phyloP scores from a whole-genome alignment of 495 filamentous ascomycete species.

The Tuber umbilicatum region DNA sequence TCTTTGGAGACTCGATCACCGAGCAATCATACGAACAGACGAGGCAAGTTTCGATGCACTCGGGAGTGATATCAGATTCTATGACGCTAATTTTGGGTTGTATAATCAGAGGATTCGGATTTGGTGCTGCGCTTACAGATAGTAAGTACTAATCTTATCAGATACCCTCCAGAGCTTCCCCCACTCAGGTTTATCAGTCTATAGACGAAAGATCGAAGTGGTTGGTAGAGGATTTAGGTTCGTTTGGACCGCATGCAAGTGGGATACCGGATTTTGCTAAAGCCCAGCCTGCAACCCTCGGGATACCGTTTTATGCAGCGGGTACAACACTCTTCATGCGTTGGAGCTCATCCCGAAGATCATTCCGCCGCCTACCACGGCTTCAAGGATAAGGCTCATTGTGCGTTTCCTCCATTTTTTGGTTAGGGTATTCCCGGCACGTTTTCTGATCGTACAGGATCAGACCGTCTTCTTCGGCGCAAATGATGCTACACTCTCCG shows the following conservation, averaged over 20 bases:
- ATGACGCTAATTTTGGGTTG: slow-evolving; percentile 5
- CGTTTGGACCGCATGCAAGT: slow-evolving; percentile 2
- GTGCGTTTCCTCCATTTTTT: slow-evolving; percentile 47
- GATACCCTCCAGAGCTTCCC: not conserved
- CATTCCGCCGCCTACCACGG: slow-evolving; percentile 52
- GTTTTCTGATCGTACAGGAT: slow-evolving; percentile 19
- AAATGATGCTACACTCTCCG: slow-evolving; percentile 69
- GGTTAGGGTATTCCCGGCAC: not conserved
- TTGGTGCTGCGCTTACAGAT: slow-evolving; percentile 35
- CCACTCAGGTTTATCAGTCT: slow-evolving; percentile 45
- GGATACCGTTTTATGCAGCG: slow-evolving; percentile 44
- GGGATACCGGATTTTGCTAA: slow-evolving; percentile 4
- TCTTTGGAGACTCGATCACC: slow-evolving; percentile 42
- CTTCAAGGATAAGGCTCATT: slow-evolving; percentile 57
- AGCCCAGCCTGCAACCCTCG: slow-evolving; percentile 9
- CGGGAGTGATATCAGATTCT: not conserved
- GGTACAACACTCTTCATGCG: slow-evolving; percentile 63
- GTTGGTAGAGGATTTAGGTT: slow-evolving; percentile 62
- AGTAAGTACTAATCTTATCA: slow-evolving; percentile 18
- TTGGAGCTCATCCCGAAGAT: slow-evolving; percentile 54
- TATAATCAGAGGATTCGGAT: slow-evolving; percentile 35
- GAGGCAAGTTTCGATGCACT: slow-evolving; percentile 11
- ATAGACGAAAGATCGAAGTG: slow-evolving; percentile 59
- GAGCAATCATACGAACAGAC: slow-evolving; percentile 37
- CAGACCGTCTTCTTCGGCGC: slow-evolving; percentile 79